Conservation (phyloP, 164 flowering plant genomes). For the Liquidambar formosana region DNA sequence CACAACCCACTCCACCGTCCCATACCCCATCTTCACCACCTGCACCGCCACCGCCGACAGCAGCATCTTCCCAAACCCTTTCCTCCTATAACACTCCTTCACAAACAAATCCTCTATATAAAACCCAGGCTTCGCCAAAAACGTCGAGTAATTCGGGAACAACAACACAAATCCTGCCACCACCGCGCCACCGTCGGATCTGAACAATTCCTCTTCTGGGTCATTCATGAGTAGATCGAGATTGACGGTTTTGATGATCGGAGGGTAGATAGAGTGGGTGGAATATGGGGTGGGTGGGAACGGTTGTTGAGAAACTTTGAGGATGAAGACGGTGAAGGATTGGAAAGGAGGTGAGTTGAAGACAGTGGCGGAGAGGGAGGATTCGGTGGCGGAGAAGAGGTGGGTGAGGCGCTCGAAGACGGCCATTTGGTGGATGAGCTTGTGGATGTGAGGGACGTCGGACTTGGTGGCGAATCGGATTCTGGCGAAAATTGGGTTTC, state of each 20-base stretch:
- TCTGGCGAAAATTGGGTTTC: conserved; percentile 44
- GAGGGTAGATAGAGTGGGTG: conserved; percentile 28
- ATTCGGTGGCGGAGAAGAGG: conserved; percentile 69
- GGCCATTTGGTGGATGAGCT: conserved; percentile 85
- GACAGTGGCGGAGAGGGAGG: conserved; percentile 68
- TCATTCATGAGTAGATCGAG: conserved; percentile 46
- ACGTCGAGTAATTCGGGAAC: conserved; percentile 78
- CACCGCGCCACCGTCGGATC: conserved; percentile 24
- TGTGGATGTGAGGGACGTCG: conserved; percentile 80
- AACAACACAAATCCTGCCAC: conserved; percentile 85
- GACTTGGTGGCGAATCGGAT: conserved; percentile 59
- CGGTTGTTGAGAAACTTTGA: conserved; percentile 57
- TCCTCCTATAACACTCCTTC: conserved; percentile 79
- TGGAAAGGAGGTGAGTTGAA: conserved; percentile 72
- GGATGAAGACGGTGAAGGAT: conserved; percentile 81
- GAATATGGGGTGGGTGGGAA: conserved; percentile 18
- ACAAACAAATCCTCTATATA: conserved; percentile 80
- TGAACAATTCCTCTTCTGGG: conserved; percentile 48
- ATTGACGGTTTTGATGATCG: conserved; percentile 27
- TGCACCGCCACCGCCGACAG: conserved; percentile 72
- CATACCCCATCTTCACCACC: conserved; percentile 78
- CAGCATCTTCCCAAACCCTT: conserved; percentile 69
- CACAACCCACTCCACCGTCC: conserved; percentile 90
- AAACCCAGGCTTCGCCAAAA: conserved; percentile 80
- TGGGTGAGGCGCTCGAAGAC: conserved; percentile 78